Conservation (phyloP, 2,329 filamentous ascomycete species). For the Elsinoe arachidis region DNA sequence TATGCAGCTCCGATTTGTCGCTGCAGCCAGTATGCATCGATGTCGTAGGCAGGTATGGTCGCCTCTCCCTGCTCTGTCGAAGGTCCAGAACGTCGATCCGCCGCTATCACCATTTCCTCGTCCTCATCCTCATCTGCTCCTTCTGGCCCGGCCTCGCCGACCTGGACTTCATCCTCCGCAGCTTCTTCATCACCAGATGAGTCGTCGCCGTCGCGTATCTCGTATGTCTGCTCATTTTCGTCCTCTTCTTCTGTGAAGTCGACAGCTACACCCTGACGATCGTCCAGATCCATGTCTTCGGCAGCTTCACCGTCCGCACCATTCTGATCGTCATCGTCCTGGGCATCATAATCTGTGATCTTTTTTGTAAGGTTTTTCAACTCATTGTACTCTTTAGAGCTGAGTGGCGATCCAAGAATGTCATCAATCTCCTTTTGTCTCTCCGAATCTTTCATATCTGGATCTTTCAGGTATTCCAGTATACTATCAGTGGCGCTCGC, state of each 20-base stretch:
- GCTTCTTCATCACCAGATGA: slow-evolving; percentile 59
- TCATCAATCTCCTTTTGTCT: slow-evolving; percentile 98
- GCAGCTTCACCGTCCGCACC: slow-evolving; percentile 54
- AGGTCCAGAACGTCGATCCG: slow-evolving; percentile 21
- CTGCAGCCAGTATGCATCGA: slow-evolving; percentile 96
- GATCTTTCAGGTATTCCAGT: slow-evolving; percentile 86
- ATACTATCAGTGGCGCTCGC: slow-evolving; percentile 89
- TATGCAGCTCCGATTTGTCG: slow-evolving; percentile 83
- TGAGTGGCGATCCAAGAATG: slow-evolving; percentile 72
- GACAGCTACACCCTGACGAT: slow-evolving; percentile 92
- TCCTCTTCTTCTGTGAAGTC: slow-evolving; percentile 91
- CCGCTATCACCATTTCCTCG: slow-evolving; percentile 74
- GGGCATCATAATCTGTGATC: slow-evolving; percentile 94
- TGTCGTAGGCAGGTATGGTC: slow-evolving; percentile 71
- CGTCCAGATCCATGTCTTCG: slow-evolving; percentile 72
- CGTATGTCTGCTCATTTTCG: slow-evolving; percentile 67
- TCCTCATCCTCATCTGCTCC: slow-evolving; percentile 62
- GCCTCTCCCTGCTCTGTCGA: slow-evolving; percentile 39
- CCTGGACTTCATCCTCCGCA: slow-evolving; percentile 25
- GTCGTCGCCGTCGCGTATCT: slow-evolving; percentile 73
- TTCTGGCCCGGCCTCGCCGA: slow-evolving; percentile 36
- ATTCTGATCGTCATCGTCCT: slow-evolving; percentile 89
- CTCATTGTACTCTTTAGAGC: slow-evolving; percentile 90
- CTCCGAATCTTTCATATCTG: slow-evolving; percentile 91
- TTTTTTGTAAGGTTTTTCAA: slow-evolving; percentile 95